Evolutionary conservation across 495 filamentous ascomycete genomes (phyloP), one percentile per base, ranked within the genome.

Genomic region (Annulohypoxylon nitens): DNA sequence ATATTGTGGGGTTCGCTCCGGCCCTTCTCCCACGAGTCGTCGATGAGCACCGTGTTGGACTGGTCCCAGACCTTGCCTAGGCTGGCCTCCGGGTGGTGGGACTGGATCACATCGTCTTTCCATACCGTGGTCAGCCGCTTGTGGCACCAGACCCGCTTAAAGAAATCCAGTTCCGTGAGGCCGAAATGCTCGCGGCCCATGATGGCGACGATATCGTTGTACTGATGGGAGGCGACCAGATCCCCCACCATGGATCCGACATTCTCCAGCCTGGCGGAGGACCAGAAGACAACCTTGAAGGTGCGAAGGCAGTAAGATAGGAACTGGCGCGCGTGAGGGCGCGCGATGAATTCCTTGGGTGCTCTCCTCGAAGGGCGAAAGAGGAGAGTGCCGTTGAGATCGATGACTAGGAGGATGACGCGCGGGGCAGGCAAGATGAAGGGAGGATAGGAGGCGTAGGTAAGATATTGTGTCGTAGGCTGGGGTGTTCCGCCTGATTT

Each of bases 331-430:
- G 95, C 85, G 34, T 84, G 83, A 0, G 91, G 91, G 3, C 96
- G 89, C 51, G 83, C 78, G 2, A 84, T 75, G 77, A 92, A 92
- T n/a, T 74, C 75, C 0, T 80, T 83, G 0, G 90, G 86, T 23
- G 20, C 20, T 23, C 0, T 58, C 9, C 83, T 81, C 34, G 80
- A 79, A 9, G 89, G 90, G 11, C 96, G 93, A 75, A 86, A 83
- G 14, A 98, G 84, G 2, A 99, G 84, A 0, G 97, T 97, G 63
- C 97, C 96, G 81, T 98, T 99, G 0, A 99, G 86, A 78, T 99
- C 96, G 63, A 98, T 89, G 30, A 98, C 88, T 18, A 99, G 80
- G 2, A 99, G 88, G 0, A 97, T 81, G 9, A 83, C 81, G 2
- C 80, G 80, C 6, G 83, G 78, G 1, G 66, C 2, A 1, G 71